Conservation (phyloP, 805 yeast species). For the Cephaloascus albidus region DNA sequence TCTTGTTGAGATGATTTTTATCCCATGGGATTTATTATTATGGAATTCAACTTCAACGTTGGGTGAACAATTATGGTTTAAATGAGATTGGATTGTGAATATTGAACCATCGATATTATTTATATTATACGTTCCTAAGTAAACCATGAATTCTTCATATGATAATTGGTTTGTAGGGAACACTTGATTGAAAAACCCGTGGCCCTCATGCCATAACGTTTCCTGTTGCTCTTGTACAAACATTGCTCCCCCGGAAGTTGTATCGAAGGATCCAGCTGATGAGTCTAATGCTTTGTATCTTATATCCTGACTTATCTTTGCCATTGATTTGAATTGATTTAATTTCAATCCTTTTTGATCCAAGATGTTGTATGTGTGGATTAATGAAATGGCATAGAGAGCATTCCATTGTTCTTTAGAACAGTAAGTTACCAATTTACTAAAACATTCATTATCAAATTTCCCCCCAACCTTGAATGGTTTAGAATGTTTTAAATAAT, state of each 20-base stretch:
- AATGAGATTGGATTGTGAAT: constrained; percentile 54
- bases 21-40: constrained; percentile 36
- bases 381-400: constrained; percentile 52
- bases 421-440: constrained; percentile 49
- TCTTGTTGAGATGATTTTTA: constrained; percentile 50
- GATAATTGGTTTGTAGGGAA: constrained; percentile 30
- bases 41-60: constrained; percentile 46
- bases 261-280: constrained; percentile 44
- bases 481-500: constrained; percentile 43
- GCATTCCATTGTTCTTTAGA: constrained; percentile 59
- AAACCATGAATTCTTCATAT: constrained; percentile 47
- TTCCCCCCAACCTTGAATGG: constrained; percentile 20
- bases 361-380: constrained; percentile 34
- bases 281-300: constrained; percentile 53
- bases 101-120: constrained; percentile 62
- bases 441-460: constrained; percentile 41
- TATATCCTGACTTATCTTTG: constrained; percentile 57
- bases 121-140: constrained; percentile 66
- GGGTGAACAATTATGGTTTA: constrained; percentile 74
- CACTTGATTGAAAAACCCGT: constrained; percentile 34
- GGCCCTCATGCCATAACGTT: constrained; percentile 51
- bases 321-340: constrained; percentile 52
- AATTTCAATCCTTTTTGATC: constrained; percentile 31
- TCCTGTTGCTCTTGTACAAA: constrained; percentile 49
- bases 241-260: constrained; percentile 40